These are phyloP conservation scores for Solanum chiquidenum DNA, from an alignment of 257 asterid genomes.

Conservation along the genomic window DNA sequence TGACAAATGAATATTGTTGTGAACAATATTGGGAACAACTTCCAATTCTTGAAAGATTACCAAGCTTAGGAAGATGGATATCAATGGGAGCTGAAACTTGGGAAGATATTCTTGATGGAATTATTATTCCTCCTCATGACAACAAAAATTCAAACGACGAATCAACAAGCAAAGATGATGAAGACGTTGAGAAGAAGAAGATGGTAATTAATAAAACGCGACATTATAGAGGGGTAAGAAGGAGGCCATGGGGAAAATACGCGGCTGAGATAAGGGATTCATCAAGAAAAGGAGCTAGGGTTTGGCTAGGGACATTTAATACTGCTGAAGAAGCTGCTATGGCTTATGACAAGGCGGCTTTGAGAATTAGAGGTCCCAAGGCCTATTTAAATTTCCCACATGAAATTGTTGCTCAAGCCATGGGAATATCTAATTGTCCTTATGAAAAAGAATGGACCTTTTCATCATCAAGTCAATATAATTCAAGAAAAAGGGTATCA, in stretches of 20 bases:
- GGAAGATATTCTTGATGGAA: constrained; percentile 46
- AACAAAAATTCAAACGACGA: background rate
- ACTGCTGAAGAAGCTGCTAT: constrained; percentile 77
- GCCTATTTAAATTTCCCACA: constrained; percentile 54
- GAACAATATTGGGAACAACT: constrained; percentile 22
- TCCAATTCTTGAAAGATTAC: constrained; percentile 46
- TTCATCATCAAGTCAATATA: background rate
- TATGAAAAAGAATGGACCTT: background rate
- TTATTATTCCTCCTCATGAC: background rate
- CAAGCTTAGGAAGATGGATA: constrained; percentile 62
- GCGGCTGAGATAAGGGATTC: constrained; percentile 82
- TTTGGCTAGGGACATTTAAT: constrained; percentile 70
- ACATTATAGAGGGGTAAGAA: constrained; percentile 62
- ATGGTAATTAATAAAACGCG: background rate
- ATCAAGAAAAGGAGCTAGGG: constrained; percentile 48
- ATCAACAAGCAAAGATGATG: background rate
- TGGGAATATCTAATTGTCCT: constrained; percentile 10
- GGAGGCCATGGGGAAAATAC: constrained; percentile 76
- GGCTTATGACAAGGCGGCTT: constrained; percentile 75
- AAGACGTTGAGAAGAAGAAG: background rate
- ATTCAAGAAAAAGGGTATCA: constrained; percentile 11
- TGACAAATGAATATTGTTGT: background rate
- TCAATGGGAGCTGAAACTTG: constrained; percentile 69
- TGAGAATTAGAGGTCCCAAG: constrained; percentile 56
- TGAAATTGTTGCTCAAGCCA: constrained; percentile 15